These are phyloP conservation scores for Hericium erinaceus DNA, from an alignment of 768 basidiomycete genomes.

Conservation along the genomic window DNA sequence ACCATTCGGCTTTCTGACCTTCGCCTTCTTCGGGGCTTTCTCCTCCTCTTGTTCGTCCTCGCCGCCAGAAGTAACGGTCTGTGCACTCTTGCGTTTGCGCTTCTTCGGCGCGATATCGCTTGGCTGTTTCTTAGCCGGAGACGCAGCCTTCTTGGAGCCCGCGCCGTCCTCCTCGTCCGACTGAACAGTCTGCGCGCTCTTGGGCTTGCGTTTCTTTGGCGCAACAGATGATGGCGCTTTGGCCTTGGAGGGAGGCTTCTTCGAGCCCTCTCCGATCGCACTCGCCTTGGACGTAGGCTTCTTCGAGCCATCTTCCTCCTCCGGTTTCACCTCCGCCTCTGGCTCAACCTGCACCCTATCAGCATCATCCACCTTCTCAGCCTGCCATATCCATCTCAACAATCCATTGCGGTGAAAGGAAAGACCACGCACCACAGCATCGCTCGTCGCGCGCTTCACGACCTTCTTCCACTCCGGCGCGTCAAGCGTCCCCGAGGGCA, in stretches of 20 bases:
- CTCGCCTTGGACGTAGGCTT: not conserved
- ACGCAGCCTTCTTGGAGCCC: not conserved
- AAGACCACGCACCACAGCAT: conserved; percentile 25
- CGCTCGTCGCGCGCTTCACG: conserved; percentile 35
- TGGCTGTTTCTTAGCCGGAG: not conserved
- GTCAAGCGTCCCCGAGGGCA: conserved; percentile 38
- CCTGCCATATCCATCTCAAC: not conserved
- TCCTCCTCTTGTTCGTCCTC: not conserved
- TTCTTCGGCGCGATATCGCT: not conserved
- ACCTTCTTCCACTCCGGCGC: conserved; percentile 33
- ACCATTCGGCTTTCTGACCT: not conserved
- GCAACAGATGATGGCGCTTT: not conserved
- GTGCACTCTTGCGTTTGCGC: not conserved
- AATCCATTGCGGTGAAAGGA: not conserved
- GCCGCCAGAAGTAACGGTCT: not conserved
- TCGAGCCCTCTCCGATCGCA: not conserved
- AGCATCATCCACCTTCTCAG: not conserved
- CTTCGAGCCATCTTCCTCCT: not conserved
- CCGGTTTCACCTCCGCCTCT: not conserved
- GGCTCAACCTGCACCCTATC: not conserved
- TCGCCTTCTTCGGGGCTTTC: not conserved
- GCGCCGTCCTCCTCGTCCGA: not conserved
- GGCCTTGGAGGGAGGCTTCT: not conserved
- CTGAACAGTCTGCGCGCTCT: not conserved
- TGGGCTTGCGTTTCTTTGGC: not conserved